Percentiles rank a stretch among this genome's conserved stretches.
Conservation (phyloP, 2,329 filamentous ascomycete genomes). For the Chaetothyriales sp. region DNA sequence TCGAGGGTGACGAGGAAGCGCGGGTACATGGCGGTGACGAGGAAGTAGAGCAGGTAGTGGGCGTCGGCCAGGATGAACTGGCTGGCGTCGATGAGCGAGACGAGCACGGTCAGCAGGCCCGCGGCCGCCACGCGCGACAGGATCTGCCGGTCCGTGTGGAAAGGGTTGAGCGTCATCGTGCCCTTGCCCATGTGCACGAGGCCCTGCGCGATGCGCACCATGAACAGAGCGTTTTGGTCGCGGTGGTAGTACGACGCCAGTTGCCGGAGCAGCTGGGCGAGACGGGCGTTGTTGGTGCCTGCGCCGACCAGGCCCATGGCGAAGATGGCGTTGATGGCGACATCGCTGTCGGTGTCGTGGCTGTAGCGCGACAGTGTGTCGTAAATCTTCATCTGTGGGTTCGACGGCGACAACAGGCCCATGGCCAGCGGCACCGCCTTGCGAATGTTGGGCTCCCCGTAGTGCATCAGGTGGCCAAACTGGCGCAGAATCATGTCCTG, state of each 20-base stretch:
- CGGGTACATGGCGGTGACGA: constrained; percentile 92
- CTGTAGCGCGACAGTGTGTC: constrained; percentile 94
- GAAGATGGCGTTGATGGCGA: constrained; percentile 96
- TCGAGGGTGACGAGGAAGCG: constrained; percentile 93
- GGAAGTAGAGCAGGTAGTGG: constrained; percentile 94
- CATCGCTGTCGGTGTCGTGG: constrained; percentile 96
- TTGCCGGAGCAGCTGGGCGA: constrained; percentile 87
- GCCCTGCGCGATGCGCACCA: constrained; percentile 97
- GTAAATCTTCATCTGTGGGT: constrained; percentile 99
- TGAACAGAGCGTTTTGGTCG: constrained; percentile 90
- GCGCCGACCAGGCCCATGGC: constrained; percentile 95
- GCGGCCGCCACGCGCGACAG: constrained; percentile 82
- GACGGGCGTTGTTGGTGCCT: constrained; percentile 91
- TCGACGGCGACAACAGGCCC: constrained; percentile 91
- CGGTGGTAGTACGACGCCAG: constrained; percentile 96
- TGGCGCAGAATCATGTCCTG: constrained; percentile 98
- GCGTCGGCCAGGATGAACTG: constrained; percentile 56
- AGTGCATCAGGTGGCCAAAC: constrained; percentile 98
- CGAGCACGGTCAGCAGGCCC: constrained; percentile 73
- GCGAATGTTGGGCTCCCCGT: constrained; percentile 91
- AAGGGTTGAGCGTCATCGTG: constrained; percentile 88
- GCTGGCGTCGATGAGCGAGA: constrained; percentile 92
- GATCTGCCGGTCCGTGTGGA: constrained; percentile 95
- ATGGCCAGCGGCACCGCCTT: constrained; percentile 91
- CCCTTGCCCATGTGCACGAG: constrained; percentile 98